Base-by-base conservation (phyloP, 805 yeast genomes). In the Metschnikowia matae region DNA sequence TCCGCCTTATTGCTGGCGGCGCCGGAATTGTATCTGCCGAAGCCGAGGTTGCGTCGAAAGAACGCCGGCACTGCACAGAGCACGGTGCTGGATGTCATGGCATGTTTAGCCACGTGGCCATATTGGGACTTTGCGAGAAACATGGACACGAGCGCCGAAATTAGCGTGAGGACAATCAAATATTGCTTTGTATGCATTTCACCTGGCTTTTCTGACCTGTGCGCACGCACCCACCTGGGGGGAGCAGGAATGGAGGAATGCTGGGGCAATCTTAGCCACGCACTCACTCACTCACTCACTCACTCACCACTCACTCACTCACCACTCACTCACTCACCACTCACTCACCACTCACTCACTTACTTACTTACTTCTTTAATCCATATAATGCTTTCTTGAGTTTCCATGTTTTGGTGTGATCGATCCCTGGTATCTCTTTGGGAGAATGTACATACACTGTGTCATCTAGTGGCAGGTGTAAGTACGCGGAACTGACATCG, bases 1-100 rank as follows among this genome's bases (percentile, higher is more conserved):
- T 48, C 56, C 50, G 54, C 52, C 43, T 31, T 49, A 41, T 47
- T 23, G 41, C 40, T 47, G 53, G 64, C 44, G n/a, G 43, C 32
- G 17, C 47, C 45, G 32, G 46, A 44, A 3, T 17, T 34, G 21
- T 13, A 35, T 29, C 46, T 35, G 34, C 46, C 46, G 20, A 34
- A 44, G 17, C 39, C 26, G 17, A 44, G 40, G 4, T 17, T 35
- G 13, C 46, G 39, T 11, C 33, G 35, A 13, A 35, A 35, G 8
- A 44, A 18, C 5, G 10, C 14, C 34, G 23, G 46, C 32, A 44
- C 21, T 10, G 46, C 40, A 23, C 32, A 21, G 13, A 44, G 33
- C 3, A 40, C 33, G 29, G 8, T 23, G 21, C 21, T 20, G 4
- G 40, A 23, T 2, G 37, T 17, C 6, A 17, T 17, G 21, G 33